Percentiles rank a stretch among this genome's conserved stretches.
Conservation (phyloP, 345 rosid genomes). For the Salix brachista region DNA sequence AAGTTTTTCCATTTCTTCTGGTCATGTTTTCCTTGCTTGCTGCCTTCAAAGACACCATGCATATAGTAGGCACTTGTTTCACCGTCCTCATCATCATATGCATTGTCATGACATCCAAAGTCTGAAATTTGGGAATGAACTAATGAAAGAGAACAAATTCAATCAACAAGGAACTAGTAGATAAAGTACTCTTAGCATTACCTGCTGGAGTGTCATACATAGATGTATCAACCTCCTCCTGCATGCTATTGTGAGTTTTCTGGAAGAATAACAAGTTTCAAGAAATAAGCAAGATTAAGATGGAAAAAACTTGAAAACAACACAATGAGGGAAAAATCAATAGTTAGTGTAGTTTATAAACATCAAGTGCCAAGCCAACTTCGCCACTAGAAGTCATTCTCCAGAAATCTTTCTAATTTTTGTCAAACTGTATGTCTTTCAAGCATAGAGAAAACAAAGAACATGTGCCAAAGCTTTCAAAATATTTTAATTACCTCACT, state of each 20-base stretch:
- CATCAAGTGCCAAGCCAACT: not conserved
- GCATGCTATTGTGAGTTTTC: conserved; percentile 71
- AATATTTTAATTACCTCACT: conserved; percentile 40
- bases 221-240: conserved; percentile 85
- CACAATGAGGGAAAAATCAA: not conserved
- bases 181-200: conserved; percentile 23
- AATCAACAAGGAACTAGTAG: conserved; percentile 10
- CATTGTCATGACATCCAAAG: conserved; percentile 49
- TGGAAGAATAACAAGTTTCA: conserved; percentile 18
- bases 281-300: conserved; percentile 4
- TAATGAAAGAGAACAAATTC: conserved; percentile 16
- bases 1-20: conserved; percentile 63
- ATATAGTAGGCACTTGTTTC: conserved; percentile 71
- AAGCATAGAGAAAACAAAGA: conserved; percentile 9
- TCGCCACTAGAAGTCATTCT: not conserved
- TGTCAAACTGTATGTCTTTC: not conserved
- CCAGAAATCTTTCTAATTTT: not conserved
- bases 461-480: not conserved
- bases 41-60: conserved; percentile 57
- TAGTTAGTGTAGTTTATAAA: not conserved
- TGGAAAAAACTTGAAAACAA: not conserved
- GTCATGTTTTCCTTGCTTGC: conserved; percentile 47
- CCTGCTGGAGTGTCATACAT: conserved; percentile 68
- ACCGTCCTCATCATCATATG: conserved; percentile 81
- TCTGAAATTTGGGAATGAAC: conserved; percentile 44